Conservation (phyloP, 257 asterid genomes). For the Plantago ovata region DNA sequence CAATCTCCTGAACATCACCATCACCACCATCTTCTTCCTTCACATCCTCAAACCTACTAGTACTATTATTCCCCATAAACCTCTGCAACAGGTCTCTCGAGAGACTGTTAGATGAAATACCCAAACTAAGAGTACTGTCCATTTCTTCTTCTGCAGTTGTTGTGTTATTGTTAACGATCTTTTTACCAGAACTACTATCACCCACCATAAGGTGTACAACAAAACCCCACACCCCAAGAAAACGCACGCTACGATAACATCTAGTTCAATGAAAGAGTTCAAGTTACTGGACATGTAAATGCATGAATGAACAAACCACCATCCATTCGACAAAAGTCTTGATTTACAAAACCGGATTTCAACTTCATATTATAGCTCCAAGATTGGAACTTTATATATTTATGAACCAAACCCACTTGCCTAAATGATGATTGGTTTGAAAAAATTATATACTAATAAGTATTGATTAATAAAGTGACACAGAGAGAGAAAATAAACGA, state of each 20-base stretch:
- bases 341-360: constrained; percentile 30
- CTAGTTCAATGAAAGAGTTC: constrained; percentile 16
- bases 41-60: constrained; percentile 15
- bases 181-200: constrained; percentile 40
- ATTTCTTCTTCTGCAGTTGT: constrained; percentile 30
- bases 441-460: background rate
- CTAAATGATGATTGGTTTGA: background rate
- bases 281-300: constrained; percentile 17
- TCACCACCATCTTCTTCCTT: constrained; percentile 29
- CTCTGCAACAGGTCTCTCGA: constrained; percentile 75
- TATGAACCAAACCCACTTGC: background rate
- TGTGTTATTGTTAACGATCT: constrained; percentile 16
- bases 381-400: constrained; percentile 12
- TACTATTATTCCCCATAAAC: constrained; percentile 47
- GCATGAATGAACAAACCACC: constrained; percentile 37
- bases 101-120: constrained; percentile 37
- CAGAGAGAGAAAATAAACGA: too few relatives aligned
- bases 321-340: constrained; percentile 39
- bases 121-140: constrained; percentile 51
- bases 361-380: constrained; percentile 47
- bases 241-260: constrained; percentile 2
- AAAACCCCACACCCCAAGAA: constrained; percentile 11
- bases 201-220: constrained; percentile 49
- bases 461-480: too few relatives aligned
- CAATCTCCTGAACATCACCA: constrained; percentile 36